Conservation (phyloP, 140 eudicot species). For the Stevia rebaudiana region DNA sequence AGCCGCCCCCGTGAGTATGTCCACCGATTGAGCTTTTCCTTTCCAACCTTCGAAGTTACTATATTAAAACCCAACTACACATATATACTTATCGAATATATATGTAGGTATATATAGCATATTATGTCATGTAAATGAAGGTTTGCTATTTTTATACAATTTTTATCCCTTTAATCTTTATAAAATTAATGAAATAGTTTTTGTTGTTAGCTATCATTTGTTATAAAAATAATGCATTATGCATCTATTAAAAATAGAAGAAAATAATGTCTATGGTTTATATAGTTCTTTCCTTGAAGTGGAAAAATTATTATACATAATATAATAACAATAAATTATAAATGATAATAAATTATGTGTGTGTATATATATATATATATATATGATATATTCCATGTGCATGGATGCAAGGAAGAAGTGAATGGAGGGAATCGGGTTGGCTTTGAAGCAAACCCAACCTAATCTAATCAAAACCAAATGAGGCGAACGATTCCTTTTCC, state of each 20-base stretch:
- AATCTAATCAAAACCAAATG: conserved; percentile 25
- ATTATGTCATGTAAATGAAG: too few species aligned
- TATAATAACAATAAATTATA: too few species aligned
- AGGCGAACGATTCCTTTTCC: conserved; percentile 48
- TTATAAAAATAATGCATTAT: too few species aligned
- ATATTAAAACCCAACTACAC: conserved; percentile 18
- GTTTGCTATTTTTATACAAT: too few species aligned
- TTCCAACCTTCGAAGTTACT: conserved; percentile 46
- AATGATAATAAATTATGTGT: not conserved
- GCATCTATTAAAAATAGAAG: too few species aligned
- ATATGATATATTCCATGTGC: conserved; percentile 38
- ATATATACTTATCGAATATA: not conserved
- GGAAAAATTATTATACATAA: not conserved
- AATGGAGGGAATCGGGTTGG: conserved; percentile 49
- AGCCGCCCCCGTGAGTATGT: conserved; percentile 45
- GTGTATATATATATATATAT: not conserved
- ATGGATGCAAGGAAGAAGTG: conserved; percentile 33
- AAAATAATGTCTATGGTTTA: not conserved
- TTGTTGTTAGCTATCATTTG: too few species aligned
- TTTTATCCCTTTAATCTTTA: too few species aligned
- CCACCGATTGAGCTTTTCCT: conserved; percentile 37
- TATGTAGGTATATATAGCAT: not conserved
- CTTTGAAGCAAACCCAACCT: conserved; percentile 75
- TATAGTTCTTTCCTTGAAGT: not conserved
- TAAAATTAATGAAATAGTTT: too few species aligned